Evolutionary conservation across 768 basidiomycete genomes (phyloP).

Genomic region (Tricholoma sp.): DNA sequence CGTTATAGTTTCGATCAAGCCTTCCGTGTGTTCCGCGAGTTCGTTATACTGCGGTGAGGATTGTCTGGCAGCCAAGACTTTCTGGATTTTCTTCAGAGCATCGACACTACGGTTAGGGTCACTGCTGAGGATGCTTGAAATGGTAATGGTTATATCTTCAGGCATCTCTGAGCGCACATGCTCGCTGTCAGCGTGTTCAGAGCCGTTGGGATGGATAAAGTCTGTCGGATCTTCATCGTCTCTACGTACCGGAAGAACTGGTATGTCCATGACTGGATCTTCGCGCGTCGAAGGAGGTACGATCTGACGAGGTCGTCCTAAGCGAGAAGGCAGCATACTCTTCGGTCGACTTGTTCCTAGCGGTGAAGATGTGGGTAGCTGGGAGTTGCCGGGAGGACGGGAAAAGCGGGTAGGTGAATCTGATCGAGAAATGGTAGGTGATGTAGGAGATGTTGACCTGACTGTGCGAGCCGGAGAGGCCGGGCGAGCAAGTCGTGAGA

Average conservation of each 20-base stretch:
- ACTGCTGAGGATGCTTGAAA: conserved; percentile 85
- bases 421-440: conserved; percentile 27
- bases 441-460: conserved; percentile 39
- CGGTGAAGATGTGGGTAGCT: conserved; percentile 34
- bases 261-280: conserved; percentile 20
- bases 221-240: background rate
- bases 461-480: conserved; percentile 41
- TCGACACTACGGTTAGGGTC: conserved; percentile 87
- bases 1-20: conserved; percentile 85
- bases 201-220: background rate
- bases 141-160: conserved; percentile 73
- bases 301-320: conserved; percentile 60
- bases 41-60: conserved; percentile 70
- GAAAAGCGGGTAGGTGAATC: conserved; percentile 39
- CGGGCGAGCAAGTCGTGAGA: conserved; percentile 35
- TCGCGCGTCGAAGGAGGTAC: conserved; percentile 26
- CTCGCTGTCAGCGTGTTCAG: conserved; percentile 15
- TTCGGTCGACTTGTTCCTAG: conserved; percentile 50
- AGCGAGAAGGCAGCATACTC: conserved; percentile 68
- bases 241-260: background rate
- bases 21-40: conserved; percentile 73
- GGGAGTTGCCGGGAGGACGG: conserved; percentile 13
- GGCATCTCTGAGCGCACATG: conserved; percentile 26
- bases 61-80: conserved; percentile 71
- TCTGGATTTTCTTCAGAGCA: conserved; percentile 89